Base-by-base conservation (phyloP, 2,329 filamentous ascomycete species). In the Acephala macrosclerotiorum region DNA sequence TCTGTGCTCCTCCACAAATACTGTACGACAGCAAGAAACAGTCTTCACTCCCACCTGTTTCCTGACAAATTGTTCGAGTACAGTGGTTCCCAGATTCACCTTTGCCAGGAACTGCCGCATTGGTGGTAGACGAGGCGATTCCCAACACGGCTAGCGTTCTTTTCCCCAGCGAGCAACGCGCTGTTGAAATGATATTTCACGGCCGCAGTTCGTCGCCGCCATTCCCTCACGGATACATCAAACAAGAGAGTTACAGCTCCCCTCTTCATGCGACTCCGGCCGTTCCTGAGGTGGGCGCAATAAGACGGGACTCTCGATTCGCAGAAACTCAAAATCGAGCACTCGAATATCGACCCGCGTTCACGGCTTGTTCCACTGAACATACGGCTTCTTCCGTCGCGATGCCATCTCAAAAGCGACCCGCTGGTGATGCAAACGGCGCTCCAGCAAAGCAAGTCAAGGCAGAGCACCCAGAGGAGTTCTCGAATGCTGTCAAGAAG, bases 401-500 rank as follows among this genome's bases (percentile, higher is more conserved):
- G 47, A 76, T 76, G 75, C 67, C 74, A 60, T 61, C 64, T 18
- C 45, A 49, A 42, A 75, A 75, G 63, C 70, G 72, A 49, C 66
- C 63, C n/a, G 58, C 67, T 38, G 70, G 63, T n/a, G 72, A 73
- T 22, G 49, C 66, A 47, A 70, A 59, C 47, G 66, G 61, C 26
- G 61, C 69, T 38, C 61, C 70, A 1, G 55, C 66, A 1, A 77
- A 76, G 59, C 66, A 73, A 18, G 45, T 65, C 22, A 75, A 74
- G 55, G 58, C 70, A 6, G 75, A 77, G 58, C 67, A 69, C 26
- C 72, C 74, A 1, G 75, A 77, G 45, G 71, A 77, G 25, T 77
- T 76, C 66, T 77, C 75, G 6, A 75, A 72, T 65, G 77, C 79
- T 16, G 82, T 84, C 56, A 85, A 82, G 78, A 85, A 86, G 77